Evolutionary conservation across 495 filamentous ascomycete species (phyloP).

Genomic region (Neurospora pannonica): DNA sequence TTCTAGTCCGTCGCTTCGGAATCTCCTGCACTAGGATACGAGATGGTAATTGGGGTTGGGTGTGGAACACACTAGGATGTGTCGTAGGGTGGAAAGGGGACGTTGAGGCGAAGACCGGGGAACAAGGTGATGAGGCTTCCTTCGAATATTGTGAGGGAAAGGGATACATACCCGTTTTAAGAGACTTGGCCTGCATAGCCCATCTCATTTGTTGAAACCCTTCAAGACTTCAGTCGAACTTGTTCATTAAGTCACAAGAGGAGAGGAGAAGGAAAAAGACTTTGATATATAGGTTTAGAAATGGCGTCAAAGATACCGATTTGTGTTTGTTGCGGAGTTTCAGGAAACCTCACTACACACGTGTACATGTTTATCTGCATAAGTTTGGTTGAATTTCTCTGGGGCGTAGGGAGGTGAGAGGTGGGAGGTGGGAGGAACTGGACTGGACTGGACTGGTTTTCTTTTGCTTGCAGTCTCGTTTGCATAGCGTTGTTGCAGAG

Average conservation of each 20-base stretch:
- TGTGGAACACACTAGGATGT: background rate
- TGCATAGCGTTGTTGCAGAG: background rate
- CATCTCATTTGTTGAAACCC: background rate
- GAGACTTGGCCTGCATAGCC: background rate
- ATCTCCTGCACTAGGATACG: constrained; percentile 51
- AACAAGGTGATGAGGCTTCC: constrained; percentile 1
- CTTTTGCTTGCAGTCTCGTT: background rate
- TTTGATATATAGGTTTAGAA: background rate
- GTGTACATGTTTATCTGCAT: background rate
- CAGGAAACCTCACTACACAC: background rate
- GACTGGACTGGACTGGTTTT: background rate
- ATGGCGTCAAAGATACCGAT: background rate
- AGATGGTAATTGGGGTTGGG: background rate
- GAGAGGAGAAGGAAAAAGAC: background rate
- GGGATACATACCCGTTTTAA: background rate
- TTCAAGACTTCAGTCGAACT: background rate
- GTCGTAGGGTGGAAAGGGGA: background rate
- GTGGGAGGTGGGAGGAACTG: background rate
- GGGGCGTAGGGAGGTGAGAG: background rate
- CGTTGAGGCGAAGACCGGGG: background rate
- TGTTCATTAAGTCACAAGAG: background rate
- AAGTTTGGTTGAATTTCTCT: background rate
- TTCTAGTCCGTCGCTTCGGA: constrained; percentile 66
- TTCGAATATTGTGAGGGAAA: background rate
- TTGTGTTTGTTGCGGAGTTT: background rate